A percentile compares a stretch with the other conserved stretches of the same genome.
Evolutionary conservation across 768 basidiomycete genomes (phyloP).

Genomic region (Boletus tomentosulus): DNA sequence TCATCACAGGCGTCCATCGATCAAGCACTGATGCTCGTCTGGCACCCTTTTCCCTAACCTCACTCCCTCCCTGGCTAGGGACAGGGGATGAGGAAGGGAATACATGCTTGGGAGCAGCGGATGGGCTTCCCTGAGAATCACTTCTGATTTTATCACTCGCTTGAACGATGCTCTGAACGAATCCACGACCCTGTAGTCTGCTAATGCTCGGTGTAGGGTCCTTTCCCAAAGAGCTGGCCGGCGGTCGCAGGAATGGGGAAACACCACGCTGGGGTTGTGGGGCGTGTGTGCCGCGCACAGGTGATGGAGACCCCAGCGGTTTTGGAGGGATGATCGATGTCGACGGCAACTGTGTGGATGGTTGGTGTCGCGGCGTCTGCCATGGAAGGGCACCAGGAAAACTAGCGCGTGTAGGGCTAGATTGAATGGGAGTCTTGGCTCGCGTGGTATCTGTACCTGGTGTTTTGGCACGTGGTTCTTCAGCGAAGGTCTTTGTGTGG

Average conservation of each 20-base stretch:
- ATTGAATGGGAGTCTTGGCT: constrained; percentile 17
- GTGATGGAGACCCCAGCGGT: constrained; percentile 34
- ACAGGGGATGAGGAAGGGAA: constrained; percentile 27
- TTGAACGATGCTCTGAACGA: constrained; percentile 80
- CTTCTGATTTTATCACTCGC: constrained; percentile 52
- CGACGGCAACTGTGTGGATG: constrained; percentile 31
- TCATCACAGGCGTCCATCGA: constrained; percentile 55
- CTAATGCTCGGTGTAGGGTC: constrained; percentile 81
- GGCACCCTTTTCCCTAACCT: constrained; percentile 36
- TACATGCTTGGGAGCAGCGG: constrained; percentile 22
- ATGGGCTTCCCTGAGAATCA: constrained; percentile 31
- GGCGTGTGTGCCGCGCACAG: constrained; percentile 39
- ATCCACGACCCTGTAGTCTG: constrained; percentile 77
- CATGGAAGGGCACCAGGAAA: constrained; percentile 17
- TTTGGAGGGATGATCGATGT: constrained; percentile 23
- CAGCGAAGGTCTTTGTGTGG: constrained; percentile 8
- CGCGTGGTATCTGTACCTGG: constrained; percentile 14
- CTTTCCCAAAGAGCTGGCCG: constrained; percentile 45
- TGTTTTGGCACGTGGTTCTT: constrained; percentile 22
- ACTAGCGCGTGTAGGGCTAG: constrained; percentile 13
- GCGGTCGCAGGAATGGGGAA: constrained; percentile 54
- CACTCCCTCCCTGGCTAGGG: constrained; percentile 31
- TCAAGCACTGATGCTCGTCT: constrained; percentile 56
- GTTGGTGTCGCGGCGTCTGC: constrained; percentile 26
- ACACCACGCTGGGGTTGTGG: constrained; percentile 39